Base-by-base conservation (phyloP, 257 asterid species). In the Salvia miltiorrhiza region DNA sequence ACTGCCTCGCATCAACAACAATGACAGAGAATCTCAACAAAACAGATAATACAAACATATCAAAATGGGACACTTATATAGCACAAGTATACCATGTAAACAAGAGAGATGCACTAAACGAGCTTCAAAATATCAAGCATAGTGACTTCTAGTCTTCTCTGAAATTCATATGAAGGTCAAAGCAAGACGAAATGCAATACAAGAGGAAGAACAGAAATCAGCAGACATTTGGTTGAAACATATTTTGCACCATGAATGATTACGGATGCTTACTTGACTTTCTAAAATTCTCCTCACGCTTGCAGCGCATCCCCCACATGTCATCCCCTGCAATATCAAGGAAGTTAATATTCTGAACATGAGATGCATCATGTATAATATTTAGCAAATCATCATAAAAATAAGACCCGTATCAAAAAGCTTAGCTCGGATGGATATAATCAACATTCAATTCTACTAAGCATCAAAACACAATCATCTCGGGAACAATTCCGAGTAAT, bases 251-350 rank as follows among this genome's bases (percentile, higher is more conserved):
- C 30, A 5, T 23, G 23, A 41, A 44, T 5, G 5, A 11, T 39
- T 65, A 54, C 8, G 48, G 19, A 32, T 6, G 74, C 93, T 76
- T 64, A 87, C 93, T 84, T 84, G 93, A 75, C 82, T 80, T 71
- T 87, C 93, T 55, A 87, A 81, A 74, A 84, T 87, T 28, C 83
- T 82, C 74, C 80, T 87, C 72, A 87, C 93, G 33, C 85, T 87
- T 20, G 88, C 90, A 1, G 88, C 90, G 16, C 93, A 87, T 21
- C 93, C 93, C 59, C 88, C 90, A 33, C 93, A 87, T 48, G 89
- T 78, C 93, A 87, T 87, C 68, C 93, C 93, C 93, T 87, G 84
- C 75, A 83, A 71, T 63, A 63, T 17, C 45, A 24, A 13, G 44
- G 55, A 67, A 44, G 40, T 28, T 59, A 35, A 55, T 9, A 30